Conservation (phyloP, 2,329 filamentous ascomycete species). For the Penicillium glabrum region DNA sequence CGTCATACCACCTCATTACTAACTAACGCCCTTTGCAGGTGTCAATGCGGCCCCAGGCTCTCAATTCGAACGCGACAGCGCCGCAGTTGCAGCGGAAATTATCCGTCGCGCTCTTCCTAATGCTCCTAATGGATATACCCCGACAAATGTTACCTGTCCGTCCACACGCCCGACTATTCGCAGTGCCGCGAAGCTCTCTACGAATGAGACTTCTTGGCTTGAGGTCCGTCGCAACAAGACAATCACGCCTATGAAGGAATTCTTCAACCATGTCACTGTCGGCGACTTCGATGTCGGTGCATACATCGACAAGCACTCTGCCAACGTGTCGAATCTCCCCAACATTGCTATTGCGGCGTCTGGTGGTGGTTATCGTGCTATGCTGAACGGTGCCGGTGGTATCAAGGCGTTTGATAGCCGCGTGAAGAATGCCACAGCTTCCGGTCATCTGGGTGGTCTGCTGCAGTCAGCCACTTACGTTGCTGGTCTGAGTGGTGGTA, state of each 20-base stretch:
- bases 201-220: conserved; percentile 74
- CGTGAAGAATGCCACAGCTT: conserved; percentile 59
- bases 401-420: conserved; percentile 77
- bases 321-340: conserved; percentile 59
- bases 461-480: conserved; percentile 82
- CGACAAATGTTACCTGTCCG: conserved; percentile 68
- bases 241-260: conserved; percentile 68
- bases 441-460: conserved; percentile 75
- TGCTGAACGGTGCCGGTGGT: conserved; percentile 82
- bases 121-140: conserved; percentile 70
- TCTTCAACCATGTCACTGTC: conserved; percentile 72
- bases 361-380: conserved; percentile 83
- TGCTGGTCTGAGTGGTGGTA: conserved; percentile 77
- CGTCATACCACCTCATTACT: neutral
- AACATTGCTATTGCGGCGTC: conserved; percentile 78
- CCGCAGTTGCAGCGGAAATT: conserved; percentile 8
- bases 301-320: conserved; percentile 65
- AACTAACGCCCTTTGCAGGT: conserved; percentile 6
- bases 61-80: conserved; percentile 2
- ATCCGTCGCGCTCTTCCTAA: conserved; percentile 51
- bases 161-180: conserved; percentile 67
- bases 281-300: conserved; percentile 70
- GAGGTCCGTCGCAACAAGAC: conserved; percentile 69
- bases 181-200: conserved; percentile 62
- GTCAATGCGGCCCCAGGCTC: conserved; percentile 16